Evolutionary conservation across 495 filamentous ascomycete genomes (phyloP), one percentile per base, ranked within the genome.

Genomic region (Aspergillus olivimuriae): DNA sequence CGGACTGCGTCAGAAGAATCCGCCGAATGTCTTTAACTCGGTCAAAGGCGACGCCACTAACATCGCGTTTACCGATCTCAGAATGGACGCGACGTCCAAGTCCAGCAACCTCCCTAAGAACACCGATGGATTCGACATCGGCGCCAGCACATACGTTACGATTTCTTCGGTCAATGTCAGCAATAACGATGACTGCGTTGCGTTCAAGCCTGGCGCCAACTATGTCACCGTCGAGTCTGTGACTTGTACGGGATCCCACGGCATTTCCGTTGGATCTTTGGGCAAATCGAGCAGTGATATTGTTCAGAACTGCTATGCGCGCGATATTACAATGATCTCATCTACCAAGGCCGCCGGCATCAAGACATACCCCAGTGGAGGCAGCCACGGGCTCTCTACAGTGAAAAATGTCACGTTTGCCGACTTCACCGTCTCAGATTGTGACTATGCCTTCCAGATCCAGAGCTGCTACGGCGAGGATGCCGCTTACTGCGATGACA

Each of bases 101-200:
- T 64, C 57, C 24, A 46, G 24, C 35, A 72, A 68, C 31, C 46
- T 43, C 2, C 51, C 67, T 18, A 67, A 69, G 44, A 67, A 69
- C 48, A 68, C 67, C 1, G 67, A 72, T 39, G 66, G 63, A 16
- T 74, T 69, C 37, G 68, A 72, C 24, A 66, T 74, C 36, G 68
- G 65, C 20, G 53, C 46, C n/a, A 65, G 64, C 22, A 63, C 67
- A 4, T 59, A 61, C 38, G 65, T 72, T 0, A 60, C 56, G 14
- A 53, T 73, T 34, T 49, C 46, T 14, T 49, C 56, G 33, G 55
- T 61, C 10, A 51, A 50, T 1, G 60, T 73, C n/a, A 55, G 45
- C 16, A 73, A 73, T 41, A 57, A 71, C 35, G 70, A 74, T 31
- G 67, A 71, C 58, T 74, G 69, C 28, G 60, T 74, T 9, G 70